Conservation (phyloP, 164 flowering plant species). For the Sextonia rubra region DNA sequence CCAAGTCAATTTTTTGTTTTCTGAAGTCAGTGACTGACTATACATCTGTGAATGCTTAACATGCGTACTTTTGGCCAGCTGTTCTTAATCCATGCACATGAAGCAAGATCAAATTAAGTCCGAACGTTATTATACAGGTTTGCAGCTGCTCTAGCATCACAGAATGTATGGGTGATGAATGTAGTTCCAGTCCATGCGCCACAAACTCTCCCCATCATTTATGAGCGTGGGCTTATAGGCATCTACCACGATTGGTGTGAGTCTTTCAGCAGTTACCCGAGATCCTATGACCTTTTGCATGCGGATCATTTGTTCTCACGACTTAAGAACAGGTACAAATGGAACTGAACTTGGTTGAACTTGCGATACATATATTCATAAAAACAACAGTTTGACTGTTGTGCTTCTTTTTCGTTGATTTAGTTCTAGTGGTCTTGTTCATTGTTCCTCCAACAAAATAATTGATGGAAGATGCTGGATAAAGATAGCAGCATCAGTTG, state of each 20-base stretch:
- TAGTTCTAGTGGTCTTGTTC: not conserved
- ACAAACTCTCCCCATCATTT: slow-evolving; percentile 83
- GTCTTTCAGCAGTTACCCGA: slow-evolving; percentile 83
- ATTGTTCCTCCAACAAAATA: not conserved
- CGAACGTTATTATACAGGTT: slow-evolving; percentile 44
- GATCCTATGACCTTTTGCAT: slow-evolving; percentile 91
- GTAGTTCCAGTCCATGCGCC: slow-evolving; percentile 87
- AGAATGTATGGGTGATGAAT: slow-evolving; percentile 92
- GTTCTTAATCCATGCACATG: not conserved
- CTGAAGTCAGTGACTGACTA: not conserved
- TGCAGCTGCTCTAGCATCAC: slow-evolving; percentile 74
- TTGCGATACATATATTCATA: not conserved
- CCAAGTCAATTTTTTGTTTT: not conserved
- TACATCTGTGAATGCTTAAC: not conserved
- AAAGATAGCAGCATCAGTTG: not conserved
- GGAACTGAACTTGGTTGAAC: not conserved
- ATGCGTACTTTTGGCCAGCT: not conserved
- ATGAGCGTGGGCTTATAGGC: slow-evolving; percentile 85
- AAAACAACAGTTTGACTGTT: not conserved
- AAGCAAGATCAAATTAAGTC: not conserved
- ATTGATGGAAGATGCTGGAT: not conserved
- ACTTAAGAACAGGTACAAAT: slow-evolving; percentile 70
- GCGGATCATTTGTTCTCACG: slow-evolving; percentile 93
- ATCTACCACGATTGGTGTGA: slow-evolving; percentile 98
- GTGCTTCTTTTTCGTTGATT: not conserved